Evolutionary conservation across 305 asterid genomes (phyloP).

Genomic region (Nicotiana rustica): DNA sequence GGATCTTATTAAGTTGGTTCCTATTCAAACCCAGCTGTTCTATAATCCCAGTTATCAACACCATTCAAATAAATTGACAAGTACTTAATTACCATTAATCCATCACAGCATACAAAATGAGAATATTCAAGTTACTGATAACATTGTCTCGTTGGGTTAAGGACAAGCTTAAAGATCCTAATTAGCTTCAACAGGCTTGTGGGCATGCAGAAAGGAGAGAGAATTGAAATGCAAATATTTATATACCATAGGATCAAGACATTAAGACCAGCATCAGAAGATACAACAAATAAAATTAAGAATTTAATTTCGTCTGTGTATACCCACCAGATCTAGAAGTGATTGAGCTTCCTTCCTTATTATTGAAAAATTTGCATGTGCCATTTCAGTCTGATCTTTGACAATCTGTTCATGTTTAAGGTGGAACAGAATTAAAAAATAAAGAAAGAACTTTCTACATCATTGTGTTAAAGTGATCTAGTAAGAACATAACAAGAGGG

Average conservation of each 20-base stretch:
- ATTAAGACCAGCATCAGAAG: slow-evolving; percentile 23
- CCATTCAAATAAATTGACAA: neutral
- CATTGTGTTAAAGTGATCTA: slow-evolving; percentile 19
- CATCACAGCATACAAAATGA: neutral
- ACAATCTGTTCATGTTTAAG: slow-evolving; percentile 58
- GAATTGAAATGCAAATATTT: neutral
- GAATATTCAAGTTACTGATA: neutral
- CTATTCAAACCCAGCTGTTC: neutral
- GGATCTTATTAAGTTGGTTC: neutral
- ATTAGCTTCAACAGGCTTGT: neutral
- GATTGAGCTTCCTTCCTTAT: slow-evolving; percentile 85
- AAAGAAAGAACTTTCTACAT: neutral
- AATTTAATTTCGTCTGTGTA: neutral
- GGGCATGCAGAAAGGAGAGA: neutral
- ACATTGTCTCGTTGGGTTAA: neutral
- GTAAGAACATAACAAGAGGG: slow-evolving; percentile 17
- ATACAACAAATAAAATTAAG: slow-evolving; percentile 27
- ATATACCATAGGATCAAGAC: neutral
- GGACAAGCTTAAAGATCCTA: neutral
- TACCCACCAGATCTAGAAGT: slow-evolving; percentile 82
- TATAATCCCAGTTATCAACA: neutral
- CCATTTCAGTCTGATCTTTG: slow-evolving; percentile 90
- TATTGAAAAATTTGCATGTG: slow-evolving; percentile 75
- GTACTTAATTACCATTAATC: neutral
- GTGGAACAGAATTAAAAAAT: neutral